phyloP scores from a whole-genome alignment of 2,329 filamentous ascomycete species.

The Stagonosporopsis vannaccii region DNA sequence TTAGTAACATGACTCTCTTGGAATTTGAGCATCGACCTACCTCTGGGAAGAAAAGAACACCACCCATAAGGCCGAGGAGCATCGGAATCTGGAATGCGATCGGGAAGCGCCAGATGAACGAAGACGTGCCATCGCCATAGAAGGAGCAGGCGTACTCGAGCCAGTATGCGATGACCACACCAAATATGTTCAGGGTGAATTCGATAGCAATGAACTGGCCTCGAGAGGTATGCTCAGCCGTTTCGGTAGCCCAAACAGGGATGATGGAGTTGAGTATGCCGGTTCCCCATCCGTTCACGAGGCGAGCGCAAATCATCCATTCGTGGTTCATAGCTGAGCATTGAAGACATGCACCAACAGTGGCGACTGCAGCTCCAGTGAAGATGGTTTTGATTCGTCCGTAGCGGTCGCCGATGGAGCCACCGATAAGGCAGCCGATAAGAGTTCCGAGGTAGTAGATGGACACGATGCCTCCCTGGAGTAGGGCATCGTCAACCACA shows the following conservation, averaged over 20 bases:
- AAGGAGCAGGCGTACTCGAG: conserved; percentile 64
- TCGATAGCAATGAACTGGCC: conserved; percentile 75
- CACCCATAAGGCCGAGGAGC: conserved; percentile 62
- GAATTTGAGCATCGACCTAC: conserved; percentile 56
- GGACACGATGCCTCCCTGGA: conserved; percentile 45
- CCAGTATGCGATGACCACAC: conserved; percentile 68
- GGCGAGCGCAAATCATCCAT: conserved; percentile 64
- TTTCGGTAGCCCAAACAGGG: conserved; percentile 76
- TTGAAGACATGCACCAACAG: conserved; percentile 67
- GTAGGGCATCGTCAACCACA: conserved; percentile 34
- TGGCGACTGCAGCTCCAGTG: conserved; percentile 32
- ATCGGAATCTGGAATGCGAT: conserved; percentile 74
- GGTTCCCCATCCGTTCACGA: conserved; percentile 71
- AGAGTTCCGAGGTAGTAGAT: conserved; percentile 43
- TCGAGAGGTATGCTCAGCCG: conserved; percentile 70
- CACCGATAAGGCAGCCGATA: conserved; percentile 35
- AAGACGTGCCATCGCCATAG: conserved; percentile 64
- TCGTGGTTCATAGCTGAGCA: conserved; percentile 69
- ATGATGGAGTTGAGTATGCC: conserved; percentile 75
- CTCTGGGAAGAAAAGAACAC: conserved; percentile 74
- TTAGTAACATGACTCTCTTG: not conserved
- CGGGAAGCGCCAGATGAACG: conserved; percentile 72
- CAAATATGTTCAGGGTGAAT: conserved; percentile 76
- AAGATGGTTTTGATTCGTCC: conserved; percentile 41
- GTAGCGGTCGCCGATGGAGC: conserved; percentile 34